A percentile compares a stretch with the other conserved stretches of the same genome.
Evolutionary conservation across 2,329 filamentous ascomycete species (phyloP).

Genomic region (Aspergillus sp.): DNA sequence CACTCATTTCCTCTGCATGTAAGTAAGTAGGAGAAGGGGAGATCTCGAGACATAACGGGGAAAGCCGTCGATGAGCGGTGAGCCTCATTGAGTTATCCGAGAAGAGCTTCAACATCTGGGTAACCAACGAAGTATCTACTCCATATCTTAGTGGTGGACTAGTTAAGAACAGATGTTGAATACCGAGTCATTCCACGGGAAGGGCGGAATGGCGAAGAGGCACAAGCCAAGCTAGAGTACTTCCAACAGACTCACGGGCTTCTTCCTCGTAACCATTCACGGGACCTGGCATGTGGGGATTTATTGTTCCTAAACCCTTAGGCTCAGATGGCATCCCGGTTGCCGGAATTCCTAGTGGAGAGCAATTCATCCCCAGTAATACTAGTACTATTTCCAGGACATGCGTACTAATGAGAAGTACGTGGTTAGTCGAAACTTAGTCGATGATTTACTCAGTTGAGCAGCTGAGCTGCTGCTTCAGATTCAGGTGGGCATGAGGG

Average conservation of each 20-base stretch:
- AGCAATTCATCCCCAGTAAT: neutral
- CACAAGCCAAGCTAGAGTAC: neutral
- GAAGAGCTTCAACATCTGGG: too few species aligned
- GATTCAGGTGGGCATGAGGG: neutral
- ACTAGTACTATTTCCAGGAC: too few species aligned
- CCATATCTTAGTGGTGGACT: too few species aligned
- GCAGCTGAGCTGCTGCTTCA: neutral
- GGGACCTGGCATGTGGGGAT: constrained; percentile 15
- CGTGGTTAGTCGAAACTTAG: too few species aligned
- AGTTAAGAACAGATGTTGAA: neutral
- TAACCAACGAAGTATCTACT: too few species aligned
- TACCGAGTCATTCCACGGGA: neutral
- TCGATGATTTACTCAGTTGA: neutral
- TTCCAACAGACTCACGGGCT: neutral
- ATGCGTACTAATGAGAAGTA: neutral
- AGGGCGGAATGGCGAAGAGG: neutral
- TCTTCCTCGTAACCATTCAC: neutral
- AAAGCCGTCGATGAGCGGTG: neutral
- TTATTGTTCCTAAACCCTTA: constrained; percentile 12
- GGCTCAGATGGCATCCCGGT: constrained; percentile 18
- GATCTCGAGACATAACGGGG: neutral
- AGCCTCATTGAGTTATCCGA: neutral
- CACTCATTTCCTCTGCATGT: too few species aligned
- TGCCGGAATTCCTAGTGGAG: constrained; percentile 16
- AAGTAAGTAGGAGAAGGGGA: too few species aligned